Percentiles rank a stretch among this genome's conserved stretches.
Conservation (phyloP, 306 rosid genomes). For the Trifolium dubium region DNA sequence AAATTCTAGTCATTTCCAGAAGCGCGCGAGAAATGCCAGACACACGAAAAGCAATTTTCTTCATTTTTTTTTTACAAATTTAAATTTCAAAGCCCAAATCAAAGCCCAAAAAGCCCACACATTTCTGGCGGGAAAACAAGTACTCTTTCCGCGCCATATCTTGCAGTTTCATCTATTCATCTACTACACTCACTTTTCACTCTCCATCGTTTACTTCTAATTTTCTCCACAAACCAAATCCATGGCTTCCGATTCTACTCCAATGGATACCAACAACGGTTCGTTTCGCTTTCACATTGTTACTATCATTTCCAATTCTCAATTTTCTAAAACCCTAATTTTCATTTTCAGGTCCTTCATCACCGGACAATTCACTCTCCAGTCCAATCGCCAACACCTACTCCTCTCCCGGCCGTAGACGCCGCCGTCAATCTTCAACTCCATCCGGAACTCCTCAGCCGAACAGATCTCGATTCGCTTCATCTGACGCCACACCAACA, state of each 20-base stretch:
- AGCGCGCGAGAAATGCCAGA: no score
- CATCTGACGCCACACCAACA: constrained; percentile 70
- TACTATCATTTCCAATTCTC: background rate
- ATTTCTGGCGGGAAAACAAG: constrained; percentile 59
- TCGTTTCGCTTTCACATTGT: constrained; percentile 16
- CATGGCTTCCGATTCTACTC: constrained; percentile 90
- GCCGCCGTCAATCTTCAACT: constrained; percentile 62
- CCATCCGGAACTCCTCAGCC: constrained; percentile 70
- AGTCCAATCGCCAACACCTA: constrained; percentile 86
- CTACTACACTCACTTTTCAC: background rate
- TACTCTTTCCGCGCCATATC: constrained; percentile 54
- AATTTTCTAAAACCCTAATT: constrained; percentile 11
- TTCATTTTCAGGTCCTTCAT: constrained; percentile 64
- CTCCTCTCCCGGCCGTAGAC: constrained; percentile 66
- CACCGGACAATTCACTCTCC: constrained; percentile 81
- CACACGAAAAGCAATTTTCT: no score
- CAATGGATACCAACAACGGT: constrained; percentile 65
- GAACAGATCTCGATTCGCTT: constrained; percentile 65
- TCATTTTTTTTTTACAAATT: no score
- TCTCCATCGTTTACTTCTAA: background rate
- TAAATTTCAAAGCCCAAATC: constrained; percentile 39
- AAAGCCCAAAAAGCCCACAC: constrained; percentile 33
- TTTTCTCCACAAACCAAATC: constrained; percentile 8
- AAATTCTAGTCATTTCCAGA: no score
- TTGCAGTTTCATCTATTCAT: constrained; percentile 15